Evolutionary conservation across 306 rosid species (phyloP).

Genomic region (Myrica gale): DNA sequence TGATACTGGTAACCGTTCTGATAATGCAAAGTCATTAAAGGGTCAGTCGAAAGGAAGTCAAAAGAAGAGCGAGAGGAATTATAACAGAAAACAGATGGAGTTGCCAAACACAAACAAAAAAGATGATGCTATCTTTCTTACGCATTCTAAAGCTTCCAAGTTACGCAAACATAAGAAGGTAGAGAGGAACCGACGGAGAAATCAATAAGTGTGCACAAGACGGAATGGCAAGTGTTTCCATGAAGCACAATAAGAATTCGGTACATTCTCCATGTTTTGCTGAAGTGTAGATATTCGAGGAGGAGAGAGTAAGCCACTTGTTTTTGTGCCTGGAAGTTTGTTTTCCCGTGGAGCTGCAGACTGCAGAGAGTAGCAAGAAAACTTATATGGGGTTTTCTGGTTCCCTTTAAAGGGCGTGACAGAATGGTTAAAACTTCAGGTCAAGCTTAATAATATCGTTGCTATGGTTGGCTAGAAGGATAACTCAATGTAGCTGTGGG

Average conservation of each 20-base stretch:
- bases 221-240: conserved; percentile 10
- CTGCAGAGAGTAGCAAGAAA: conserved; percentile 3
- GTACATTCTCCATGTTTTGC: conserved; percentile 11
- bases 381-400: background rate
- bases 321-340: background rate
- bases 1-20: conserved; percentile 40
- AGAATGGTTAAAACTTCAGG: background rate
- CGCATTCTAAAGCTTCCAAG: conserved; percentile 33
- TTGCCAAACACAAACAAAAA: conserved; percentile 15
- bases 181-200: conserved; percentile 30
- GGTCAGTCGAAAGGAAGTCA: conserved; percentile 33
- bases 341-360: conserved; percentile 18
- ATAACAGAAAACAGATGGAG: conserved; percentile 28
- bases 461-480: background rate
- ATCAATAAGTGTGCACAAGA: conserved; percentile 7
- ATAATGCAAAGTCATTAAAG: conserved; percentile 26
- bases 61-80: conserved; percentile 23
- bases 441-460: background rate
- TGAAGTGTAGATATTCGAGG: conserved; percentile 2
- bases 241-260: conserved; percentile 4
- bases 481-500: background rate
- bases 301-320: background rate
- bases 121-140: conserved; percentile 30
- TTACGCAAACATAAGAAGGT: conserved; percentile 23
- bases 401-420: background rate